Base-by-base conservation (phyloP, 2,329 filamentous ascomycete species). In the Venturia oleaginea region DNA sequence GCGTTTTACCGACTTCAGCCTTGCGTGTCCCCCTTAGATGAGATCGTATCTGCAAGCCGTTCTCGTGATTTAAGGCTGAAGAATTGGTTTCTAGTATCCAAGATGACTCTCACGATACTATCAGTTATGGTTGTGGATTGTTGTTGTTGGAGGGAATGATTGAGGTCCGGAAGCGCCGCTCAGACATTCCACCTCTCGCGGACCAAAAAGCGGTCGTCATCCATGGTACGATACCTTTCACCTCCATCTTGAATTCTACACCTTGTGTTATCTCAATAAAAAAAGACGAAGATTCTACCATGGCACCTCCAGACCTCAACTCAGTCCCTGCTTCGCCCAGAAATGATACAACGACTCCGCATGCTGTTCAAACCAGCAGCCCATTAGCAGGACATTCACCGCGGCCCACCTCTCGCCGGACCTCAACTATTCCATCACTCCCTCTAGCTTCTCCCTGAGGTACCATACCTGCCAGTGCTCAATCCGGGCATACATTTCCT, bases 301-400 rank as follows among this genome's bases (percentile, higher is more conserved):
- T 57, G 51, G 51, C 51, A 30, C 51, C 80, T 62, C 76, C 80
- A 63, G 81, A 83, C 68, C 69, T 80, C 66, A 81, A 78, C 68
- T 74, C 77, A 3, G 72, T 79, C 27, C 75, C 76, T 34, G 67
- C 69, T 4, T 77, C 76, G n/a, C 74, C 75, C 15, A 73, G 70
- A 30, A 70, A 70, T 37, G 67, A 51, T 64, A 68, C 62, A 10
- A 37, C 64, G 8, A 65, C 64, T 27, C 64, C 59, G 11, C 59
- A 30, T 55, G 63, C 71, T 73, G 46, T 72, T 73, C 61, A 72
- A 74, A 60, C 73, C 70, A 64, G 72, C 70, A 40, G 40, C 13
- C 60, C 40, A 24, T 71, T 68, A 38, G 59, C 71, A 46, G 71
- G 32, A 27, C 54, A 42, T 7, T 34, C 75, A 19, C 76, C 77